Base-by-base conservation (phyloP, 257 asterid genomes). In the Jacaranda copaia region DNA sequence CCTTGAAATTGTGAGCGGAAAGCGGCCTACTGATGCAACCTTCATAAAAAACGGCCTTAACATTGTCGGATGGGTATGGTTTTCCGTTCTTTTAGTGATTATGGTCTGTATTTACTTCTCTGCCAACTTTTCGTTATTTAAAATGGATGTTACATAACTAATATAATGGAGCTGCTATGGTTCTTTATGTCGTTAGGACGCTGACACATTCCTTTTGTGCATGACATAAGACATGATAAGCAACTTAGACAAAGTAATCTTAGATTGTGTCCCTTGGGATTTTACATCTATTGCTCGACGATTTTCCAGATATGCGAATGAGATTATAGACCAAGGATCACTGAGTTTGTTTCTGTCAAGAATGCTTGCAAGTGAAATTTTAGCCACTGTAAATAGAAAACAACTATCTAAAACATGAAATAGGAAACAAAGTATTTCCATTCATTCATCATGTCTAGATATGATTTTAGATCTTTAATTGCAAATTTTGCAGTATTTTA, bases 31-130 rank as follows among this genome's bases (percentile, higher is more conserved):
- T 67, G 94, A 92, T 81, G 88, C 96, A 56, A 88, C 97, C 59
- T 92, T 87, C 85, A 92, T 92, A 8, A 94, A 92, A 85, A 92
- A 88, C 88, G 96, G 97, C 78, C 89, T 90, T 59, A 88, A 92
- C 84, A 87, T 92, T 87, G 97, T 90, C 77, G 96, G 96, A 81
- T 90, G 97, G 97, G 96, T 92, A 90, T 82, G 87, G 53, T 57
- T 49, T 55, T 19, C 46, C 46, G 74, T 55, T 49, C 68, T 64
- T 66, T 74, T 11, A 5, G 40, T 40, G 9, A 62, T 45, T 73
- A 43, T 73, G 12, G 68, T n/a, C 40, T 3, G 8, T 45, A 20
- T 52, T 5, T 35, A 4, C 20, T 57, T 73, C 48, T 42, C 16
- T 62, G 35, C 49, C 7, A 36, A 71, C 52, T 68, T 20, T 52